Evolutionary conservation across 192 early-diverging fungal genomes (phyloP).

Genomic region (Dimargaris verticillata): DNA sequence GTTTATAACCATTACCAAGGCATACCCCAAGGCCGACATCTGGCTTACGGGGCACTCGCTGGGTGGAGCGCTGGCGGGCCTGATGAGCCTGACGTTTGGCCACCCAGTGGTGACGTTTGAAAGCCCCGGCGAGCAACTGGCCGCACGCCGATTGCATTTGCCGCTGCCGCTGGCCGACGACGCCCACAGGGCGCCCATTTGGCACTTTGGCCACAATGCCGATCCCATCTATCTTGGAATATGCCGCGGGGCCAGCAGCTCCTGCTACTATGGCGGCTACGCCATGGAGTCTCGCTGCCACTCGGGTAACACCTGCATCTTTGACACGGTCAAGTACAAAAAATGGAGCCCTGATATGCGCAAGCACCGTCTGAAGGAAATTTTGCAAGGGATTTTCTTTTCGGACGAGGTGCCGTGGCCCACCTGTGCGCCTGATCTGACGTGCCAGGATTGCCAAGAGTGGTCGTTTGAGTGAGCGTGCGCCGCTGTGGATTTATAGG

Average conservation of each 20-base stretch:
- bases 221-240: conserved; percentile 84
- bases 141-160: conserved; percentile 64
- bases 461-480: conserved; percentile 21
- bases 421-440: conserved; percentile 17
- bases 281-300: conserved; percentile 76
- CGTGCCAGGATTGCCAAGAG: conserved; percentile 26
- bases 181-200: conserved; percentile 57
- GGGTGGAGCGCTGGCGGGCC: conserved; percentile 52
- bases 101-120: conserved; percentile 70
- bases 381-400: conserved; percentile 49
- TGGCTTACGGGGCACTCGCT: conserved; percentile 83
- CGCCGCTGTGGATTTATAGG: too few species aligned
- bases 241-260: conserved; percentile 46
- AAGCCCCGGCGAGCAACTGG: conserved; percentile 65
- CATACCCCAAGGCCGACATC: conserved; percentile 52
- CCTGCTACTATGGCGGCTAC: conserved; percentile 55
- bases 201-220: conserved; percentile 76
- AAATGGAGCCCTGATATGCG: conserved; percentile 55
- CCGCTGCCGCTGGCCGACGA: conserved; percentile 36
- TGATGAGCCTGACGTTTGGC: conserved; percentile 70
- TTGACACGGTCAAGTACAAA: conserved; percentile 45
- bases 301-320: conserved; percentile 47
- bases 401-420: conserved; percentile 14
- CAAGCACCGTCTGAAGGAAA: conserved; percentile 60
- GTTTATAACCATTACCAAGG: conserved; percentile 36